phyloP scores from a whole-genome alignment of 257 asterid genomes.

The Capsicum chinense region DNA sequence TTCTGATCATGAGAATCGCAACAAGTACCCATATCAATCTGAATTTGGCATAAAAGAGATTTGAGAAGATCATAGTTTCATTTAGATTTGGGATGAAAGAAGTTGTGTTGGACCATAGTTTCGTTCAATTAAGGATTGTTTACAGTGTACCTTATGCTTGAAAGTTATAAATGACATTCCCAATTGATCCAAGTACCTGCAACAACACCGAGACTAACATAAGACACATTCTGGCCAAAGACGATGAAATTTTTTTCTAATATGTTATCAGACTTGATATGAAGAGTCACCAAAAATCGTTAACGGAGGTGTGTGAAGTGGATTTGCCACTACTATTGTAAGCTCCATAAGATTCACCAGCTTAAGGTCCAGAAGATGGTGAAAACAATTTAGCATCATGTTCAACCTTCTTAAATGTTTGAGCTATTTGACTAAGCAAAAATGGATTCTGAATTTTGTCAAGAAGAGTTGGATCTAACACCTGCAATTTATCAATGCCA shows the following conservation, averaged over 20 bases:
- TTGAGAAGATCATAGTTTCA: too few relatives aligned
- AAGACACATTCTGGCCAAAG: neutral
- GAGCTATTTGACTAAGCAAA: conserved; percentile 54
- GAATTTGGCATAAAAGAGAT: conserved; percentile 45
- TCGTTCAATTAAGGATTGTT: conserved; percentile 80
- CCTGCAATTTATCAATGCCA: conserved; percentile 44
- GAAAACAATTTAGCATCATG: conserved; percentile 44
- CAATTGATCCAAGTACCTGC: conserved; percentile 88
- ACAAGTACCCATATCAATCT: conserved; percentile 75
- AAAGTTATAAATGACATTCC: conserved; percentile 73
- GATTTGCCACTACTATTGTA: conserved; percentile 82
- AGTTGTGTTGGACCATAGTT: conserved; percentile 75
- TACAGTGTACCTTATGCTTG: conserved; percentile 56
- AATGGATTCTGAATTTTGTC: conserved; percentile 68
- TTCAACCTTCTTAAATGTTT: conserved; percentile 51
- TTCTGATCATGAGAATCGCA: neutral
- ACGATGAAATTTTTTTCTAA: too few relatives aligned
- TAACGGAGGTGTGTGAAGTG: conserved; percentile 67
- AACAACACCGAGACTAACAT: conserved; percentile 25
- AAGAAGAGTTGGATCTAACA: conserved; percentile 53
- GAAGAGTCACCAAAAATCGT: conserved; percentile 72
- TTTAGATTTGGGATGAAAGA: conserved; percentile 52
- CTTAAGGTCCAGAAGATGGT: conserved; percentile 78
- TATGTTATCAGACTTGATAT: neutral
- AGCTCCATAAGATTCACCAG: conserved; percentile 87